Conservation (phyloP, 2,329 filamentous ascomycete species). For the Annulohypoxylon truncatum region DNA sequence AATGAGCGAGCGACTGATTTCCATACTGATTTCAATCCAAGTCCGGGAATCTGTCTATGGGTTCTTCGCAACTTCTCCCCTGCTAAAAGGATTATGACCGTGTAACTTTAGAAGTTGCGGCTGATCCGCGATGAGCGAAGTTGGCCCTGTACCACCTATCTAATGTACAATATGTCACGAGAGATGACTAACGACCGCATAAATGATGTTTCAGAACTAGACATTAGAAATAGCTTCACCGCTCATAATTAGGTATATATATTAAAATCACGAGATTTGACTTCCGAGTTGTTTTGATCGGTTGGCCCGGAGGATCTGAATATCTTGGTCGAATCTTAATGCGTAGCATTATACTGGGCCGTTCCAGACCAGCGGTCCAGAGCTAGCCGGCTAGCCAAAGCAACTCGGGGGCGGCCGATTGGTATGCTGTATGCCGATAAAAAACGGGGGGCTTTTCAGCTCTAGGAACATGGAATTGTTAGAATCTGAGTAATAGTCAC, state of each 20-base stretch:
- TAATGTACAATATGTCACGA: slow-evolving; percentile 24
- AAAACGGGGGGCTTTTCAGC: neutral
- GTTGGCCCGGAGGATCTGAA: neutral
- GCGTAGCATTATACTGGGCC: slow-evolving; percentile 16
- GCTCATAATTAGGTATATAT: slow-evolving; percentile 29
- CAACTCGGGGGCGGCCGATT: slow-evolving; percentile 30
- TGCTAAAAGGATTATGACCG: neutral
- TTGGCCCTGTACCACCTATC: slow-evolving; percentile 19
- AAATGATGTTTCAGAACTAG: slow-evolving; percentile 31
- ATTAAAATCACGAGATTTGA: slow-evolving; percentile 13
- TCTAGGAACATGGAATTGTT: slow-evolving; percentile 3
- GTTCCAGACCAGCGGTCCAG: slow-evolving; percentile 35
- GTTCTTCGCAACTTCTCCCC: neutral
- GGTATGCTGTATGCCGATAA: slow-evolving; percentile 20
- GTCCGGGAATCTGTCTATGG: neutral
- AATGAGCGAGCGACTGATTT: neutral
- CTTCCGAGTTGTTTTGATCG: neutral
- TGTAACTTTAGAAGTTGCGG: slow-evolving; percentile 3
- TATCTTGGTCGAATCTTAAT: slow-evolving; percentile 11
- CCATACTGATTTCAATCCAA: neutral
- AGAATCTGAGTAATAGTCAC: slow-evolving; percentile 1
- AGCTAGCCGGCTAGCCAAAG: slow-evolving; percentile 15
- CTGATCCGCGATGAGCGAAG: slow-evolving; percentile 1
- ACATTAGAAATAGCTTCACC: slow-evolving; percentile 34
- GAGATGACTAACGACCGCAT: slow-evolving; percentile 20